Evolutionary conservation across 805 yeast genomes (phyloP).

Genomic region (Saturnispora quitensis): DNA sequence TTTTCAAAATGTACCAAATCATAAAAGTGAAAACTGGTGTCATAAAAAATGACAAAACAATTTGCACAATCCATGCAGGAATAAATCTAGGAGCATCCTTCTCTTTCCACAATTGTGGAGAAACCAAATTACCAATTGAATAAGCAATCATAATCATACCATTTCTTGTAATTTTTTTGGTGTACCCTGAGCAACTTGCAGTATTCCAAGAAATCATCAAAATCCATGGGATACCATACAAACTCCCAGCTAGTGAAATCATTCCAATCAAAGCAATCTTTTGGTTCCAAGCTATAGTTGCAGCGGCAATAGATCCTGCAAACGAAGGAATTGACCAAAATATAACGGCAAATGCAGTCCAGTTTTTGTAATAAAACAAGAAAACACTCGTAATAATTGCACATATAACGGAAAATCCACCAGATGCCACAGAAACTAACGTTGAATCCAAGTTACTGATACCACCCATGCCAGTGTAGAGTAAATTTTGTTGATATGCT

Average conservation of each 20-base stretch:
- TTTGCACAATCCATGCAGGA: slow-evolving; percentile 48
- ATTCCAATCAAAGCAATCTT: slow-evolving; percentile 39
- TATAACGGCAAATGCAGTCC: slow-evolving; percentile 27
- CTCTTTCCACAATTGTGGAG: slow-evolving; percentile 48
- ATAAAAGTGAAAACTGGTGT: slow-evolving; percentile 38
- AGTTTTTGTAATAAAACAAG: slow-evolving; percentile 28
- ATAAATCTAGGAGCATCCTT: slow-evolving; percentile 40
- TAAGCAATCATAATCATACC: slow-evolving; percentile 40
- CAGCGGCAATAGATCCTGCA: slow-evolving; percentile 19
- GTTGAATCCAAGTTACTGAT: slow-evolving; percentile 37
- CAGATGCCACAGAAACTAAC: slow-evolving; percentile 44
- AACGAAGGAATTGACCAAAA: slow-evolving; percentile 28
- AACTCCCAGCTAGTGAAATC: slow-evolving; percentile 38
- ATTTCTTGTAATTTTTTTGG: slow-evolving; percentile 42
- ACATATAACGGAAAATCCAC: slow-evolving; percentile 39
- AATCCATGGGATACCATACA: slow-evolving; percentile 24
- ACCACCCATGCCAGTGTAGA: slow-evolving; percentile 35
- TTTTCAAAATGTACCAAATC: slow-evolving; percentile 36
- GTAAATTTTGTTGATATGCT: slow-evolving; percentile 42
- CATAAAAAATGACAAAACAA: slow-evolving; percentile 38
- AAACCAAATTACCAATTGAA: slow-evolving; percentile 40
- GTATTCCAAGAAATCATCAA: slow-evolving; percentile 20
- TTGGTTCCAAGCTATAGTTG: slow-evolving; percentile 35
- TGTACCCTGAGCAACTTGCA: slow-evolving; percentile 37
- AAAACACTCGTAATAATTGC: slow-evolving; percentile 31